These are phyloP conservation scores for Zygotorulaspora danielsina DNA, from an alignment of 805 yeast genomes.

Conservation along the genomic window DNA sequence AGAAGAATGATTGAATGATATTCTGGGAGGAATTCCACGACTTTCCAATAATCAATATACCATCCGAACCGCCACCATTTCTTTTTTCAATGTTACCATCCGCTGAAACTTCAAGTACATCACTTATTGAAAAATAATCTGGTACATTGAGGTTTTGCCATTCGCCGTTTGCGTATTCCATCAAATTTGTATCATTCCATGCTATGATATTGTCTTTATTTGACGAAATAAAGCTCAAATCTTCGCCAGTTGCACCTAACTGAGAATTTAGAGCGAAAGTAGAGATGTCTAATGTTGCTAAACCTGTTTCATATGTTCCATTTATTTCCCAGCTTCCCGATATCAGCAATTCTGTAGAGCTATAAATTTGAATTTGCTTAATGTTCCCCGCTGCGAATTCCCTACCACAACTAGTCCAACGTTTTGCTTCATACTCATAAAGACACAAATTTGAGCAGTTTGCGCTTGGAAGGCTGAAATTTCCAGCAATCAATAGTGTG, in stretches of 20 bases:
- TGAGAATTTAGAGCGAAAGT: conserved; percentile 14
- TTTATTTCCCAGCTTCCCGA: conserved; percentile 47
- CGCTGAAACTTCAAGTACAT: not conserved
- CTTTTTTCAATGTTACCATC: conserved; percentile 3
- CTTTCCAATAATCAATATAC: conserved; percentile 39
- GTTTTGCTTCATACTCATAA: conserved; percentile 48
- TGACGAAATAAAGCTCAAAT: conserved; percentile 19
- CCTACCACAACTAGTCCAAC: conserved; percentile 47
- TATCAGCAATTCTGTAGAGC: conserved; percentile 39
- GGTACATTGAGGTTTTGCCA: conserved; percentile 10
- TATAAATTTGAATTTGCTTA: conserved; percentile 48
- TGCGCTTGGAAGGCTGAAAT: conserved; percentile 55
- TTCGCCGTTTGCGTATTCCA: conserved; percentile 6
- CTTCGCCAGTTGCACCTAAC: conserved; percentile 6
- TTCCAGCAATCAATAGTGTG: conserved; percentile 62
- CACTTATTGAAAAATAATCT: not conserved
- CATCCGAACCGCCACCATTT: conserved; percentile 2
- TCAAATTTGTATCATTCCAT: conserved; percentile 22
- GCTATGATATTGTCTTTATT: conserved; percentile 13
- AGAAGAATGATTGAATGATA: conserved; percentile 22
- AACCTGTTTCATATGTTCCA: conserved; percentile 41
- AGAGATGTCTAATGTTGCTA: conserved; percentile 33
- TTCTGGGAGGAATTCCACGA: conserved; percentile 36
- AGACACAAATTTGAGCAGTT: conserved; percentile 63
- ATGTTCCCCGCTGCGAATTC: conserved; percentile 48